These are phyloP conservation scores for Starmerella bombi DNA, from an alignment of 805 yeast species.

Conservation along the genomic window DNA sequence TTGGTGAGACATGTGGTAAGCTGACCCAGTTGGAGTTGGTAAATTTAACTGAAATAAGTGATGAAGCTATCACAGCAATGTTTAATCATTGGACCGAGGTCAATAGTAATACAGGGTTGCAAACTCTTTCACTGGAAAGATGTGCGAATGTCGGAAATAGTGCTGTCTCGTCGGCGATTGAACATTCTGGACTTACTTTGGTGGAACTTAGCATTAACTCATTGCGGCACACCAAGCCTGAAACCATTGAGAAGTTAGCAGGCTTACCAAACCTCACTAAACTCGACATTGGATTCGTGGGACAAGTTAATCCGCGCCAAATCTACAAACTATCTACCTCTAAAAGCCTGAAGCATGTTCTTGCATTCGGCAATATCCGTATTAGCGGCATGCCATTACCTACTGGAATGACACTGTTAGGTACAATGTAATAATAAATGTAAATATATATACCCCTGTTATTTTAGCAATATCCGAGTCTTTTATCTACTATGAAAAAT, in stretches of 20 bases:
- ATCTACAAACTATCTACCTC: slow-evolving; percentile 50
- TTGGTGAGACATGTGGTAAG: slow-evolving; percentile 37
- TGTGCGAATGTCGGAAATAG: slow-evolving; percentile 54
- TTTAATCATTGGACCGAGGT: slow-evolving; percentile 40
- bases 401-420: slow-evolving; percentile 20
- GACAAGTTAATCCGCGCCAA: slow-evolving; percentile 57
- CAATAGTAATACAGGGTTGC: slow-evolving; percentile 37
- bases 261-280: slow-evolving; percentile 48
- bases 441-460: background rate
- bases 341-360: slow-evolving; percentile 49
- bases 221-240: slow-evolving; percentile 40
- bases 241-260: slow-evolving; percentile 22
- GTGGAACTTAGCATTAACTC: slow-evolving; percentile 66
- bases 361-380: slow-evolving; percentile 51
- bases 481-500: no score
- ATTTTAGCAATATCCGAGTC: no score
- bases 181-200: slow-evolving; percentile 52
- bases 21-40: slow-evolving; percentile 48
- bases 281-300: slow-evolving; percentile 67
- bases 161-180: slow-evolving; percentile 45
- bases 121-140: slow-evolving; percentile 46
- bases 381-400: slow-evolving; percentile 25
- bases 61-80: slow-evolving; percentile 48
- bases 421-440: slow-evolving; percentile 19
- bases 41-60: slow-evolving; percentile 50